phyloP scores from a whole-genome alignment of 768 basidiomycete species.

The Clitopilus hobsonii region DNA sequence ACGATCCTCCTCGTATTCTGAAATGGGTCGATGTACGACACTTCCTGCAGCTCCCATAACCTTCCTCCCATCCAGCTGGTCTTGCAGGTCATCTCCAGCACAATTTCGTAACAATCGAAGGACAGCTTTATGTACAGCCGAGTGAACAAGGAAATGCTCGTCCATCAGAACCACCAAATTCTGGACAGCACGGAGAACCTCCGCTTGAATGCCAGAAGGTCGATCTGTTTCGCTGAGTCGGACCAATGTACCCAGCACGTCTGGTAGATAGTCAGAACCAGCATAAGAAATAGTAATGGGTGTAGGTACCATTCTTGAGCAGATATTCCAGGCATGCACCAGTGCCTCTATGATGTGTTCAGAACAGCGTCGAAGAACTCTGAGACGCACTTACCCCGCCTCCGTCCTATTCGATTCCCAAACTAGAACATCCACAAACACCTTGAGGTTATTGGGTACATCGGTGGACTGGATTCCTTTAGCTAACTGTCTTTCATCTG shows the following conservation, averaged over 20 bases:
- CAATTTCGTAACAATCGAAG: slow-evolving; percentile 81
- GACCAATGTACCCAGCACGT: slow-evolving; percentile 81
- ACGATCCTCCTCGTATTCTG: slow-evolving; percentile 88
- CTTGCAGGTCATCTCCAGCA: slow-evolving; percentile 88
- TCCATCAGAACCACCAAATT: slow-evolving; percentile 91
- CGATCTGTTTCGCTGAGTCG: slow-evolving; percentile 80
- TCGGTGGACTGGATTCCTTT: slow-evolving; percentile 78
- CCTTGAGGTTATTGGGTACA: slow-evolving; percentile 70
- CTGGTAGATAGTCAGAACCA: slow-evolving; percentile 28
- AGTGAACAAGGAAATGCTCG: slow-evolving; percentile 90
- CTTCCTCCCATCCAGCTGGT: slow-evolving; percentile 76
- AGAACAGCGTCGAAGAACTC: slow-evolving; percentile 1
- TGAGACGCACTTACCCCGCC: slow-evolving; percentile 63
- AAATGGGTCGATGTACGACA: slow-evolving; percentile 63
- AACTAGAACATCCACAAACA: slow-evolving; percentile 83
- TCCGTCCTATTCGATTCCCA: slow-evolving; percentile 83
- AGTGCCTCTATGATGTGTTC: slow-evolving; percentile 53
- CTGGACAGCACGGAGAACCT: slow-evolving; percentile 81
- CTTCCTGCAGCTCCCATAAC: slow-evolving; percentile 83
- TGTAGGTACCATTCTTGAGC: slow-evolving; percentile 70
- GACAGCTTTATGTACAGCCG: slow-evolving; percentile 85
- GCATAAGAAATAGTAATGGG: neutral
- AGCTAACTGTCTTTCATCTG: slow-evolving; percentile 84
- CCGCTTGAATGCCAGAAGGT: slow-evolving; percentile 87
- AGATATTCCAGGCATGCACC: slow-evolving; percentile 90